These are phyloP conservation scores for Saccharomycopsis phalli DNA, from an alignment of 1,139 yeast species.

Conservation along the genomic window DNA sequence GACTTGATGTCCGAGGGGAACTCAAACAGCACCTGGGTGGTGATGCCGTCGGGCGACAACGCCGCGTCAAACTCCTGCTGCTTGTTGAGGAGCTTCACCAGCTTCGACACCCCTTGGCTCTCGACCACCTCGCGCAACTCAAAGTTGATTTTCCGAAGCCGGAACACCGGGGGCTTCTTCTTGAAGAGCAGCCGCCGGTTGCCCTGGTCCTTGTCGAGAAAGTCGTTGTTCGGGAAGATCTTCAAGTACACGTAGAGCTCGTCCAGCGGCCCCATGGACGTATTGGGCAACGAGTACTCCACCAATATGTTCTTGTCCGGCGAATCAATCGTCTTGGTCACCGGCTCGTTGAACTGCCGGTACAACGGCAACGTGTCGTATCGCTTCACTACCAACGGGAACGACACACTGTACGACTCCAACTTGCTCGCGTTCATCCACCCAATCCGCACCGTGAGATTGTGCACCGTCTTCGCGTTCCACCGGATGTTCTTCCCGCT, in stretches of 20 bases:
- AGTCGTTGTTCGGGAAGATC: constrained; percentile 31
- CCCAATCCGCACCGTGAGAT: constrained; percentile 27
- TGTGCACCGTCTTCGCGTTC: constrained; percentile 36
- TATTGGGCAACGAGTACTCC: constrained; percentile 36
- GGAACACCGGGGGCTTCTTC: constrained; percentile 31
- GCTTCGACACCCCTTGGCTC: constrained; percentile 27
- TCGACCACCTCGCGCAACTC: constrained; percentile 44
- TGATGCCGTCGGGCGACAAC: constrained; percentile 31
- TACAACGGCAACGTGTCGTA: constrained; percentile 48
- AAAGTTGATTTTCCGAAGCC: constrained; percentile 37
- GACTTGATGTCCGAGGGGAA: constrained; percentile 33
- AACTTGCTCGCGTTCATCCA: constrained; percentile 19
- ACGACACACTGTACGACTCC: constrained; percentile 25
- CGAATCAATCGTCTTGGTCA: constrained; percentile 32
- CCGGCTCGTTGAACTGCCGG: constrained; percentile 45
- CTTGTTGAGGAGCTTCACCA: constrained; percentile 21
- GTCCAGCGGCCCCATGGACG: constrained; percentile 47
- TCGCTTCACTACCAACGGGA: constrained; percentile 40
- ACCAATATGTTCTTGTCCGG: constrained; percentile 36
- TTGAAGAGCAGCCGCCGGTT: constrained; percentile 16
- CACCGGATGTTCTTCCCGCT: constrained; percentile 35
- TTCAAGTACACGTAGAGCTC: constrained; percentile 33
- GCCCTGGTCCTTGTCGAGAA: constrained; percentile 20
- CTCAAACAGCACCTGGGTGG: constrained; percentile 27
- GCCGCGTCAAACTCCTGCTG: constrained; percentile 26